A percentile compares a stretch with the other conserved stretches of the same genome.
Conservation (phyloP, 2,329 filamentous ascomycete species). For the Hypoxylon sp. region DNA sequence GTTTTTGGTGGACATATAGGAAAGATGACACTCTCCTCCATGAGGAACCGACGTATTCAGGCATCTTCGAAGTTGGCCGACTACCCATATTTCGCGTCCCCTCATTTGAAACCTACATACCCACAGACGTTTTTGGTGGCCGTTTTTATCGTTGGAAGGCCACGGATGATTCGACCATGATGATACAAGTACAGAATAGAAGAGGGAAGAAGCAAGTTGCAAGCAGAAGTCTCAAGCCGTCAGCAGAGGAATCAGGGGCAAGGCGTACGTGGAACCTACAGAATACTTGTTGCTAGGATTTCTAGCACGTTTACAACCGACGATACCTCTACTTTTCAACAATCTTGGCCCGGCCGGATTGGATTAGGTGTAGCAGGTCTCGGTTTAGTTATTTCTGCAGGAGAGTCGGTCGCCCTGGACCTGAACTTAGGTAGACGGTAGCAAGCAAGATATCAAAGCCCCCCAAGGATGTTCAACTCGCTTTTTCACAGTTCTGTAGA, state of each 20-base stretch:
- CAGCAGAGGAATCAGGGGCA: constrained; percentile 35
- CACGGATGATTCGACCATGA: constrained; percentile 27
- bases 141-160: constrained; percentile 36
- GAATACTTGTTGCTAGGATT: constrained; percentile 29
- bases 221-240: constrained; percentile 28
- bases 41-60: constrained; percentile 50
- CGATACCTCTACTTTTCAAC: constrained; percentile 15
- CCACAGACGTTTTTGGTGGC: constrained; percentile 44
- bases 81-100: constrained; percentile 51
- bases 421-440: constrained; percentile 34
- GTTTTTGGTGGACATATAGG: constrained; percentile 55
- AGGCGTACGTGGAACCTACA: constrained; percentile 23
- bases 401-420: constrained; percentile 14
- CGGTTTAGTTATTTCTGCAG: constrained; percentile 34
- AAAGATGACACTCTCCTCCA: constrained; percentile 48
- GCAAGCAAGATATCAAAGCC: constrained; percentile 30
- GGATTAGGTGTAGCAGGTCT: constrained; percentile 35
- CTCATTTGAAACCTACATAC: constrained; percentile 51
- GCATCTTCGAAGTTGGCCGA: constrained; percentile 47
- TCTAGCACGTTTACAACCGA: constrained; percentile 39
- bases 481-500: constrained; percentile 50
- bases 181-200: constrained; percentile 9
- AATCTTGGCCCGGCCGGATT: constrained; percentile 44
- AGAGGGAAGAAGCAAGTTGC: constrained; percentile 33
- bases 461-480: constrained; percentile 38